Evolutionary conservation across 2,329 filamentous ascomycete genomes (phyloP), one percentile per base, ranked within the genome.

Genomic region (Claviceps arundinis): DNA sequence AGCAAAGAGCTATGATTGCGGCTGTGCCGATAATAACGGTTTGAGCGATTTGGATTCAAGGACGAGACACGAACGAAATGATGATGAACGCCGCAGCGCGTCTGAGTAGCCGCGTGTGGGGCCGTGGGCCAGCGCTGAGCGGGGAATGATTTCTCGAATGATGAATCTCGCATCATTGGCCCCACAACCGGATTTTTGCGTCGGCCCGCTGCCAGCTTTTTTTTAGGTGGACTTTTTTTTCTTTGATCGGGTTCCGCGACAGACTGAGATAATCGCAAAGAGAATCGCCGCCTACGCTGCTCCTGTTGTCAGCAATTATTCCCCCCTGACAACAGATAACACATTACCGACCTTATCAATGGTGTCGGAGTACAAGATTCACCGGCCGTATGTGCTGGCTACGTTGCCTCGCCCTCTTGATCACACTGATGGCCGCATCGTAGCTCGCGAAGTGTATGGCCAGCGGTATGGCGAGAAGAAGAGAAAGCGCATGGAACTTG

Each of bases 381-480:
- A 83, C 62, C 75, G 75, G 67, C 81, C 81, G n/a, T 82, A 80
- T 61, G 74, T 82, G 54, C 69, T 85, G 56, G 77, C 80, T 37
- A 69, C 77, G 8, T 68, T 85, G 46, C 80, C 81, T 11, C 69
- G 73, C 43, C 79, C 80, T 2, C 70, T 83, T 48, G 77, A 81
- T 56, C 71, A 68, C 52, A 70, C 66, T 44, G 70, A 66, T 57
- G 74, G 70, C 52, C 71, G 68, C 53, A 81, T 78, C 63, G 73
- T 76, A 40, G 76, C 81, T 13, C 73, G 78, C 57, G 78, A 83
- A 56, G 79, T 84, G 40, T 80, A 76, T 59, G 79, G 80, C 56
- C 77, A 78, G 62, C 71, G 73, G 57, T 70, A 76, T 49, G 76
- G 74, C 22, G 73, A 73, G 37, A 80, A 76, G 67, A 82, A 78